phyloP scores from a whole-genome alignment of 306 rosid genomes.

The Vigna nakashimae region DNA sequence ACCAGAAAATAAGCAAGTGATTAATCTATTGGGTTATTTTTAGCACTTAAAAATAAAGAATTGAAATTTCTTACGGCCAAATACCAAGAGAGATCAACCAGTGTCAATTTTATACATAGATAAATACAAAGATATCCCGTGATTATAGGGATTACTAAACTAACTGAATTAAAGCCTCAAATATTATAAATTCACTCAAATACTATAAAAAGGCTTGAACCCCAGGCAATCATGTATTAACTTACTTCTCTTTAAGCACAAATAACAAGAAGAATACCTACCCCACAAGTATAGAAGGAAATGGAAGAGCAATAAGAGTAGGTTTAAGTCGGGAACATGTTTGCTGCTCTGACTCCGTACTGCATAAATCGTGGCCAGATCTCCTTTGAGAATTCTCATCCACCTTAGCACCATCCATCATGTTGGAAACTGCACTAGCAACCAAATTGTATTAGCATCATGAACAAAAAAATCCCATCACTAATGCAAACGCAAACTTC shows the following conservation, averaged over 20 bases:
- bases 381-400: constrained; percentile 88
- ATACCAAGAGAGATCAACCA: neutral
- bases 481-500: constrained; percentile 14
- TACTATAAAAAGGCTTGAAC: constrained; percentile 7
- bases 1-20: constrained; percentile 4
- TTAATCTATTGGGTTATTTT: constrained; percentile 4
- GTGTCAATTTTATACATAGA: neutral
- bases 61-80: neutral
- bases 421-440: constrained; percentile 54
- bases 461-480: constrained; percentile 36
- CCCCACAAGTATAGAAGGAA: constrained; percentile 97
- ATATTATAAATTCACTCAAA: constrained; percentile 14
- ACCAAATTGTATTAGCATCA: constrained; percentile 41
- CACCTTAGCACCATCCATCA: constrained; percentile 71
- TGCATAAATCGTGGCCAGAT: constrained; percentile 74
- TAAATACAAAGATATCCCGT: constrained; percentile 11
- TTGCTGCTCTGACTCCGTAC: constrained; percentile 81
- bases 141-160: neutral
- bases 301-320: constrained; percentile 78
- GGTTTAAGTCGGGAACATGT: constrained; percentile 74
- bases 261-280: constrained; percentile 46
- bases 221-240: constrained; percentile 11
- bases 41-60: constrained; percentile 3
- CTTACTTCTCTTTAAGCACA: constrained; percentile 17
- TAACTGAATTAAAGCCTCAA: constrained; percentile 1